Conservation (phyloP, 176 grass and related monocot species). For the Chloris gayana region DNA sequence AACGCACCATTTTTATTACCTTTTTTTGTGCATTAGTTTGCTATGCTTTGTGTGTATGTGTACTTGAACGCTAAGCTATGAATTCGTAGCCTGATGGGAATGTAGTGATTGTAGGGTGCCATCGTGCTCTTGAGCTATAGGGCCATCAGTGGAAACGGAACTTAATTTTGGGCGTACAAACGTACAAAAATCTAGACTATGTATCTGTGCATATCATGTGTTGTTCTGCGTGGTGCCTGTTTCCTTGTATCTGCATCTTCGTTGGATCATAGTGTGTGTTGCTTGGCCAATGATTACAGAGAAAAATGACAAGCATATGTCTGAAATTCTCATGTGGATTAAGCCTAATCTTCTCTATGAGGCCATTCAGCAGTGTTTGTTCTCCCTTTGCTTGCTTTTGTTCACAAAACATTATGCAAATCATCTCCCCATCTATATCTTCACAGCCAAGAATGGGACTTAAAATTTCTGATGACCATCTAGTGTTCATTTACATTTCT, state of each 20-base stretch:
- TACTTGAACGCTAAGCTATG: neutral
- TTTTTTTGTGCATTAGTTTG: neutral
- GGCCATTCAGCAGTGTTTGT: neutral
- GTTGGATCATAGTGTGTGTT: neutral
- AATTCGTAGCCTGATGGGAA: constrained; percentile 1
- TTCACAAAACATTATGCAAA: neutral
- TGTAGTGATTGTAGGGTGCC: neutral
- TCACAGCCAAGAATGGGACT: neutral
- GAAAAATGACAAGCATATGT: constrained; percentile 47
- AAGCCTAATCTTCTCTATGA: constrained; percentile 35
- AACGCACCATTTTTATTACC: neutral
- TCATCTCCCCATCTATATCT: neutral
- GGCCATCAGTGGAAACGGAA: neutral
- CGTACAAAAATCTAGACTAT: too few species aligned
- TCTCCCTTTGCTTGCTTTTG: neutral
- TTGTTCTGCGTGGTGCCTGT: too few species aligned
- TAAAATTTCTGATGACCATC: too few species aligned
- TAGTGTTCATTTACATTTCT: neutral
- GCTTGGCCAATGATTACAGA: constrained; percentile 12
- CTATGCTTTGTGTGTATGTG: neutral
- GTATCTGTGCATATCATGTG: too few species aligned
- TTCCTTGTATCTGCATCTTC: neutral
- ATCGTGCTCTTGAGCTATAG: neutral
- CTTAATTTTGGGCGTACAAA: neutral
- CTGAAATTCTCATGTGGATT: constrained; percentile 37